Conservation (phyloP, 164 flowering plant species). For the Berberis thunbergii region DNA sequence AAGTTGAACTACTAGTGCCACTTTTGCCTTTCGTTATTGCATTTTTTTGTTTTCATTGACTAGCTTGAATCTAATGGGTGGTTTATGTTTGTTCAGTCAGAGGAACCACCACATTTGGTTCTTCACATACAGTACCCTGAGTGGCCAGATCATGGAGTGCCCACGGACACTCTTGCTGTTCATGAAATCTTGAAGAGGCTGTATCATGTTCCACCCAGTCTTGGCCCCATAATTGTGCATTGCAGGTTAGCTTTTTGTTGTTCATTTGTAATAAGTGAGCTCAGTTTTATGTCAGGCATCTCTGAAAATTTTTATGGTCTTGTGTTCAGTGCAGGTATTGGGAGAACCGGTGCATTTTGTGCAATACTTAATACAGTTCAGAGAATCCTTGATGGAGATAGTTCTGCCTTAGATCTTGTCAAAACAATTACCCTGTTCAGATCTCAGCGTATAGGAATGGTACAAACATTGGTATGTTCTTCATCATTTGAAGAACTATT, state of each 20-base stretch:
- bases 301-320: slow-evolving; percentile 17
- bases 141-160: slow-evolving; percentile 99
- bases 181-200: slow-evolving; percentile 72
- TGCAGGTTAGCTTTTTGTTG: slow-evolving; percentile 59
- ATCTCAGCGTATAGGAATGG: slow-evolving; percentile 94
- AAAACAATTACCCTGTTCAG: slow-evolving; percentile 57
- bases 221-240: slow-evolving; percentile 90
- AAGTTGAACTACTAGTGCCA: no score
- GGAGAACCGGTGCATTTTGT: slow-evolving; percentile 93
- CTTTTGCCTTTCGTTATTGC: no score
- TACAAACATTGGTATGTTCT: slow-evolving; percentile 69
- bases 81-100: slow-evolving; percentile 35
- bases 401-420: slow-evolving; percentile 74
- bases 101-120: slow-evolving; percentile 60
- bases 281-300: neutral
- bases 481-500: no score
- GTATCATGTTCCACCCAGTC: slow-evolving; percentile 43
- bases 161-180: slow-evolving; percentile 55
- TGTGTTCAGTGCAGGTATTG: slow-evolving; percentile 88
- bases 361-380: slow-evolving; percentile 78
- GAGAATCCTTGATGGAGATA: slow-evolving; percentile 77
- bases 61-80: neutral
- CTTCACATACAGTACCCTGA: slow-evolving; percentile 87
- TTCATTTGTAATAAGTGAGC: neutral
- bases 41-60: no score